Evolutionary conservation across 2,329 filamentous ascomycete genomes (phyloP), one percentile per base, ranked within the genome.

Genomic region (Nemania abortiva): DNA sequence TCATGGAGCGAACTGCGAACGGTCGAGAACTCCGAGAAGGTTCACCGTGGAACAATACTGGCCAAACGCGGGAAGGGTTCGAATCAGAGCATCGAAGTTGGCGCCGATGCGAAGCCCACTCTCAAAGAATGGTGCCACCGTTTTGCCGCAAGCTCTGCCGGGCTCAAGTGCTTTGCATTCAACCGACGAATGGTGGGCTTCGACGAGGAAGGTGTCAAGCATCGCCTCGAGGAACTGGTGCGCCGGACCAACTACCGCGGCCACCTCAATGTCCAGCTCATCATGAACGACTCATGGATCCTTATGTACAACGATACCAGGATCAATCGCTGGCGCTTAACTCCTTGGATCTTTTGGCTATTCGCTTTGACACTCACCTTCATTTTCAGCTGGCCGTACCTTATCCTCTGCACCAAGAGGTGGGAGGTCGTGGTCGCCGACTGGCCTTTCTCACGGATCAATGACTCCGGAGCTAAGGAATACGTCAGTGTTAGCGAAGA

Each of bases 331-430:
- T 92, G 90, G 87, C 88, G 92, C 0, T 81, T 89, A 54, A 90
- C 85, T 0, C 78, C 77, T 6, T 93, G 89, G 89, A 82, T 93
- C 53, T 82, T 86, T 50, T 87, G 88, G 83, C 53, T 92, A 10
- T 92, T 90, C 81, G 89, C 88, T 76, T 77, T 92, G 6, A 89
- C 89, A 0, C 88, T 93, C 68, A 79, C 92, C 13, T 91, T 91
- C 85, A 75, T 94, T 65, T 83, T 94, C 73, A 83, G 87, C 2
- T 94, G 92, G 92, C 92, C 92, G 0, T 86, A 87, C 65, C 83
- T 94, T 13, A 90, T 88, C 80, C 85, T 93, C 76, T 80, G 86
- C 20, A 94, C 92, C 1, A 89, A 87, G 76, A 84, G 87, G 57
- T 94, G 90, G 81, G 86, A 90, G 71, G 89, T 92, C 2, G 85